A percentile compares a stretch with the other conserved stretches of the same genome.
These are phyloP conservation scores for Cyberlindnera maclurae DNA, from an alignment of 805 yeast species.

Conservation along the genomic window DNA sequence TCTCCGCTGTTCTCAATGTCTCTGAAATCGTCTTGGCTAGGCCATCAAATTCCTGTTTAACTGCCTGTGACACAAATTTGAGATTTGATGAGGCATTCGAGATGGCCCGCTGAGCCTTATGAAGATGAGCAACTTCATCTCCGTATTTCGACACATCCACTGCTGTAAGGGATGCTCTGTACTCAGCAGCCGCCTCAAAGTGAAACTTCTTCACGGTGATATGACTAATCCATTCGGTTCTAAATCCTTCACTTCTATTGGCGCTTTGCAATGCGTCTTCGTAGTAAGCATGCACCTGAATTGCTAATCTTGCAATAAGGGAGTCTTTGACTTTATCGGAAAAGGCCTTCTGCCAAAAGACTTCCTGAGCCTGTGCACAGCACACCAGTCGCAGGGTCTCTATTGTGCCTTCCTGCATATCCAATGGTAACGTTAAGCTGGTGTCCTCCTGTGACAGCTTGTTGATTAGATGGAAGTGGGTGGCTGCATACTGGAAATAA, in stretches of 20 bases:
- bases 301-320: conserved; percentile 55
- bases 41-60: conserved; percentile 45
- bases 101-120: conserved; percentile 34
- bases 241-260: conserved; percentile 41
- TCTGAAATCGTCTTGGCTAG: conserved; percentile 39
- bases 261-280: conserved; percentile 35
- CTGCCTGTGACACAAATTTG: conserved; percentile 35
- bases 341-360: conserved; percentile 71
- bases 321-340: conserved; percentile 45
- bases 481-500: conserved; percentile 67
- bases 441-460: conserved; percentile 32
- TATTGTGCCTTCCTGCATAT: conserved; percentile 44
- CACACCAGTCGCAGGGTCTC: conserved; percentile 43
- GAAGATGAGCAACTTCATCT: conserved; percentile 56
- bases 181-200: conserved; percentile 66
- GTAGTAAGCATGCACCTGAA: conserved; percentile 56
- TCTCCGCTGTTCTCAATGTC: conserved; percentile 48
- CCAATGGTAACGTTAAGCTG: conserved; percentile 30
- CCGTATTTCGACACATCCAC: conserved; percentile 53
- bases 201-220: conserved; percentile 53
- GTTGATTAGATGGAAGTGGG: conserved; percentile 64
- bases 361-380: conserved; percentile 85
- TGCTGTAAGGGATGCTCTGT: conserved; percentile 48
- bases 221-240: conserved; percentile 60
- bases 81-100: conserved; percentile 30